Percentiles rank a stretch among this genome's conserved stretches.
Evolutionary conservation across 139 green algal species (phyloP).

Genomic region (Ulvella scutata): DNA sequence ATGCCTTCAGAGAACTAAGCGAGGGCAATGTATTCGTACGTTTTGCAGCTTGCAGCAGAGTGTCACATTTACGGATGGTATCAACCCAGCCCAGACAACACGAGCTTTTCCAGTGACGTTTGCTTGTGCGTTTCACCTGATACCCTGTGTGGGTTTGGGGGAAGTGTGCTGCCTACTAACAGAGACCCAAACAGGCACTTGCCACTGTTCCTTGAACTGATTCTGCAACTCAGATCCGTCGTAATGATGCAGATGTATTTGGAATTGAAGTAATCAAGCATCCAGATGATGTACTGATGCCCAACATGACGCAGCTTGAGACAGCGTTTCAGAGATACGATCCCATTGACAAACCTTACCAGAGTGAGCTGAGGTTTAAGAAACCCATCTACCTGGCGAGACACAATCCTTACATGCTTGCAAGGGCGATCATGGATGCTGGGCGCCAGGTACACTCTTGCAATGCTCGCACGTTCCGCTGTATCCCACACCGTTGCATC

Average conservation of each 20-base stretch:
- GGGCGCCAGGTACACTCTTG: neutral
- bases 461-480: neutral
- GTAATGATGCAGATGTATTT: no score
- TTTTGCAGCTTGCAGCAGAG: neutral
- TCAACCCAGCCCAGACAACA: no score
- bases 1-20: no score
- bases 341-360: neutral
- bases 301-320: neutral
- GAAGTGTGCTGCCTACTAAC: no score
- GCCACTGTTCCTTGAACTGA: no score
- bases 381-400: neutral
- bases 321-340: neutral
- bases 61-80: no score
- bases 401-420: neutral
- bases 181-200: no score
- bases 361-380: neutral
- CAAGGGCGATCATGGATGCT: neutral
- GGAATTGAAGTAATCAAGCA: slow-evolving; percentile 1
- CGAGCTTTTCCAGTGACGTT: no score
- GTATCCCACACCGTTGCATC: neutral
- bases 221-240: no score
- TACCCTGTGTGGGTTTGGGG: no score
- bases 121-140: no score
- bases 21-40: neutral
- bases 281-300: neutral